phyloP scores from a whole-genome alignment of 495 filamentous ascomycete genomes.

The Podospora didyma region DNA sequence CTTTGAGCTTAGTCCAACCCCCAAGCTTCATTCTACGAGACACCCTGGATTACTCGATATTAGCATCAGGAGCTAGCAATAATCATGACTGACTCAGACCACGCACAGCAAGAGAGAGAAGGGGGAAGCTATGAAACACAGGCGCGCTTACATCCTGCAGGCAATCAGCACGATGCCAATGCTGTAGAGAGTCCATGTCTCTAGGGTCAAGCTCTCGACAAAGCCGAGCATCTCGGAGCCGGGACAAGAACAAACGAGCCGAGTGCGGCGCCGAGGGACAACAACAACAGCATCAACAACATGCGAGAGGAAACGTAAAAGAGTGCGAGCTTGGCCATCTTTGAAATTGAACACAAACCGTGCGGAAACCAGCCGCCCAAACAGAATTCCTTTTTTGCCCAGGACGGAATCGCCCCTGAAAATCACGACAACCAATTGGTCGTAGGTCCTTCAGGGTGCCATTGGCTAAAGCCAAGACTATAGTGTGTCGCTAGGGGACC shows the following conservation, averaged over 20 bases:
- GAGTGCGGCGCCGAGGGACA: background rate
- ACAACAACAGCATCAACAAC: background rate
- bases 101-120: background rate
- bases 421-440: no score
- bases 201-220: conserved; percentile 6
- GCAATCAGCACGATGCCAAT: conserved; percentile 8
- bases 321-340: no score
- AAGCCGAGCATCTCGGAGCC: conserved; percentile 7
- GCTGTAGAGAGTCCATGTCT: conserved; percentile 13
- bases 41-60: conserved; percentile 1
- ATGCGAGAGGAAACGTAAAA: no score
- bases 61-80: background rate
- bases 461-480: no score
- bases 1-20: conserved; percentile 5
- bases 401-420: no score
- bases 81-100: no score
- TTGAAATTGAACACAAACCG: no score
- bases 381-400: no score
- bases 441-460: no score
- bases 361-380: no score
- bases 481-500: no score
- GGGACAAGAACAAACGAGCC: background rate
- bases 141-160: conserved; percentile 9
- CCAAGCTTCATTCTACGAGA: conserved; percentile 12
- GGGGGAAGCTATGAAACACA: background rate